Conservation (phyloP, 441 rosid species). For the Brassica hybrid region DNA sequence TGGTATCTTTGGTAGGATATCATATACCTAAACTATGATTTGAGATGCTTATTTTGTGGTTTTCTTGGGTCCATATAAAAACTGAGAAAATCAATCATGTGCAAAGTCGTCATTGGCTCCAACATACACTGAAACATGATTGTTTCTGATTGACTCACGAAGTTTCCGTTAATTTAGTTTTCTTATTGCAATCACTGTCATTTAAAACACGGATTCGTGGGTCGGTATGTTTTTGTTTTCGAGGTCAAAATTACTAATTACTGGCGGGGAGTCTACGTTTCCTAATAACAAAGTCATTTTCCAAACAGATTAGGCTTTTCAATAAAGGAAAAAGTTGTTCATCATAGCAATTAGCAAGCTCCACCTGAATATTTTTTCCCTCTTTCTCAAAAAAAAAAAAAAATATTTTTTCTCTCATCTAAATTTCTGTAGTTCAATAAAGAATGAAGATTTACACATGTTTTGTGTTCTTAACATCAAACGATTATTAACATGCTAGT, state of each 20-base stretch:
- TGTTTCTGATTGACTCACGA: background rate
- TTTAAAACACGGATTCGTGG: background rate
- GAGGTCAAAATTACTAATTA: background rate
- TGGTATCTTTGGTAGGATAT: background rate
- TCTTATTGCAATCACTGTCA: background rate
- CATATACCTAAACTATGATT: background rate
- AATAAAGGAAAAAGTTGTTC: background rate
- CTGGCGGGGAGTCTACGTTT: background rate
- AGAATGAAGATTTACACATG: background rate
- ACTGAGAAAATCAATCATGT: background rate
- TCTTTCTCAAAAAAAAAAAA: no score
- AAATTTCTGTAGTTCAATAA: background rate
- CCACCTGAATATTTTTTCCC: background rate
- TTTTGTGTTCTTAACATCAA: background rate
- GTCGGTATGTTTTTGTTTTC: background rate
- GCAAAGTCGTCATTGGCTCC: background rate
- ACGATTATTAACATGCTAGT: no score
- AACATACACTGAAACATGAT: background rate
- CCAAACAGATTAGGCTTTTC: background rate
- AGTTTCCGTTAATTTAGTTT: background rate
- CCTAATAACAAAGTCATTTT: background rate
- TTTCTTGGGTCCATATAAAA: background rate
- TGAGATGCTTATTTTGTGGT: background rate
- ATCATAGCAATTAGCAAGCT: slow-evolving; percentile 8
- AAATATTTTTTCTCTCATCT: background rate